phyloP scores from a whole-genome alignment of 495 filamentous ascomycete species.

The Talaromyces stipitatus region DNA sequence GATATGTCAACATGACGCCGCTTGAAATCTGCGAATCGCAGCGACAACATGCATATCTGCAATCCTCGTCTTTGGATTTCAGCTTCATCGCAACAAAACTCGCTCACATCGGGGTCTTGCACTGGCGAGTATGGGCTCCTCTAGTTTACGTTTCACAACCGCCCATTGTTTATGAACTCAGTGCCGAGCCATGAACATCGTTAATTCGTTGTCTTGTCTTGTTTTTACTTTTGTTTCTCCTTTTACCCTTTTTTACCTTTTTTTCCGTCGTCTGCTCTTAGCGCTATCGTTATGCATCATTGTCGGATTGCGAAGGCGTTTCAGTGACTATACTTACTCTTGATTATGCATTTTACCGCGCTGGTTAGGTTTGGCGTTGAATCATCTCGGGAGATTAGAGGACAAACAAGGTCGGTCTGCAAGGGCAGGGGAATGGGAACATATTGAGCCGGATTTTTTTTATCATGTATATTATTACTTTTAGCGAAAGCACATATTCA shows the following conservation, averaged over 20 bases:
- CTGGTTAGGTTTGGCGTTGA: not conserved
- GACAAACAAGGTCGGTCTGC: not conserved
- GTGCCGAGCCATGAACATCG: not conserved
- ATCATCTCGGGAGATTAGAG: not conserved
- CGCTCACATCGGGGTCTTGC: slow-evolving; percentile 70
- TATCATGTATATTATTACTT: not conserved
- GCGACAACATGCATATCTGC: slow-evolving; percentile 15
- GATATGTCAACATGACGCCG: slow-evolving; percentile 35
- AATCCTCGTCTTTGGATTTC: slow-evolving; percentile 25
- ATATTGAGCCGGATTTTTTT: not conserved
- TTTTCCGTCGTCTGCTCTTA: slow-evolving; percentile 1
- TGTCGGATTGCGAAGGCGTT: not conserved
- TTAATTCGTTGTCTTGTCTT: not conserved
- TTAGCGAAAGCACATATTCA: not conserved
- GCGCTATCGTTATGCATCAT: slow-evolving; percentile 3
- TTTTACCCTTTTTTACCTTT: not conserved
- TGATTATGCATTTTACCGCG: slow-evolving; percentile 1
- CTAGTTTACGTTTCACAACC: slow-evolving; percentile 46
- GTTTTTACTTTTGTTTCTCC: slow-evolving; percentile 1
- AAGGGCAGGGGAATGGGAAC: not conserved
- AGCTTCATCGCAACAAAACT: slow-evolving; percentile 65
- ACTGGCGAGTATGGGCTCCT: slow-evolving; percentile 83
- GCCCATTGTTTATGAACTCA: not conserved
- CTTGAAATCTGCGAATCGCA: slow-evolving; percentile 41
- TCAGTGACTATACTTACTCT: not conserved